Percentiles rank a stretch among this genome's conserved stretches.
Evolutionary conservation across 495 filamentous ascomycete species (phyloP).

Genomic region (Podospora pseudoanserina): DNA sequence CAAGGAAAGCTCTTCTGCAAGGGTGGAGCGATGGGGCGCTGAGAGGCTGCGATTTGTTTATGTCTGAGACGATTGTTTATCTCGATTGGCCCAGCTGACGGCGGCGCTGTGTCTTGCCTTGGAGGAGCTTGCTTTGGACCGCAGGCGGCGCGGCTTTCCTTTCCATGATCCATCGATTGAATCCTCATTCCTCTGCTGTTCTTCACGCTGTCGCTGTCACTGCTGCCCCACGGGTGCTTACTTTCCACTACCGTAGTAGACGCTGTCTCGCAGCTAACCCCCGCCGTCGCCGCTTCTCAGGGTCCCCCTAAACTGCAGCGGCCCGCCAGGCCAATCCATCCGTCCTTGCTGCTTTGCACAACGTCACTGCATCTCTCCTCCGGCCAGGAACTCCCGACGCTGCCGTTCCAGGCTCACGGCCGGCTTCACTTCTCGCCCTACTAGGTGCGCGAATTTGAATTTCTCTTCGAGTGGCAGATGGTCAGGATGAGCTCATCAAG

Average conservation of each 20-base stretch:
- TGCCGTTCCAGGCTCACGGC: background rate
- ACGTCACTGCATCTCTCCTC: conserved; percentile 4
- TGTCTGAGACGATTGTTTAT: background rate
- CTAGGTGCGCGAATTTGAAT: background rate
- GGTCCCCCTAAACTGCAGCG: background rate
- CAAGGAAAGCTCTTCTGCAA: background rate
- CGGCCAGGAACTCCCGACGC: background rate
- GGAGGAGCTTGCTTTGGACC: background rate
- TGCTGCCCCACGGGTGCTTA: background rate
- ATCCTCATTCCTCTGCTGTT: background rate
- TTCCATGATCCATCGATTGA: background rate
- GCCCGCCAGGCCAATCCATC: background rate
- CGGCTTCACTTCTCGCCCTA: background rate
- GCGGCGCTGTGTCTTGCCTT: background rate
- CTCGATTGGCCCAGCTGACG: background rate
- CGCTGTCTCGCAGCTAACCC: background rate
- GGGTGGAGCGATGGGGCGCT: background rate
- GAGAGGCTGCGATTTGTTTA: background rate
- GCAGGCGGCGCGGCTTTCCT: background rate
- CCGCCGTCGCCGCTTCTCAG: background rate
- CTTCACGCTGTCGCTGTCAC: background rate
- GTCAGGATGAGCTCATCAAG: conserved; percentile 23
- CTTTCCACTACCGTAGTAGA: background rate
- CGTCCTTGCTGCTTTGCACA: conserved; percentile 2
- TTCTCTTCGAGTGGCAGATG: conserved; percentile 8